These are phyloP conservation scores for Pseudocercospora crystallina DNA, from an alignment of 2,329 filamentous ascomycete genomes.

Conservation along the genomic window DNA sequence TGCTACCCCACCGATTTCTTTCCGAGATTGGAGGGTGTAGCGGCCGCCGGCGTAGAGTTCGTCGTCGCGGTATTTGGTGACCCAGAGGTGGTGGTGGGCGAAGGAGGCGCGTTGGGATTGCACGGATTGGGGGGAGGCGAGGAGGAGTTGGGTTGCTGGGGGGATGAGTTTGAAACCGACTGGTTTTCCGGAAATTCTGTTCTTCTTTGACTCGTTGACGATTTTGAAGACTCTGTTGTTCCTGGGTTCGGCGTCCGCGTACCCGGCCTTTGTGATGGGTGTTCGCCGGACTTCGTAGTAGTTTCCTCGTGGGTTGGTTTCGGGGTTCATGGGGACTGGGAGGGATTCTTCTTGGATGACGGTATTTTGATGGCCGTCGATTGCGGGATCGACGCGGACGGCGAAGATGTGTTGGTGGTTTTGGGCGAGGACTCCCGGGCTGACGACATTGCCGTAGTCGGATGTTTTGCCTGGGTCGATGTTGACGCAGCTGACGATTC, in stretches of 20 bases:
- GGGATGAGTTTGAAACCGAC: conserved; percentile 53
- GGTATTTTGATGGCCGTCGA: conserved; percentile 59
- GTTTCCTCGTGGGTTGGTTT: conserved; percentile 62
- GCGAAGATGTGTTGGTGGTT: conserved; percentile 72
- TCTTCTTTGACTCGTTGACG: conserved; percentile 48
- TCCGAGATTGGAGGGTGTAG: conserved; percentile 49
- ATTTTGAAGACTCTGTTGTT: conserved; percentile 59
- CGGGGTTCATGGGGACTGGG: conserved; percentile 49
- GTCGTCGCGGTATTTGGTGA: conserved; percentile 53
- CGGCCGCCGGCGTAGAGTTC: conserved; percentile 52
- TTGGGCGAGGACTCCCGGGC: conserved; percentile 63
- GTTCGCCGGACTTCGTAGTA: conserved; percentile 55
- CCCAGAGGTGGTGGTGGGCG: conserved; percentile 54
- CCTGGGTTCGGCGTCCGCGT: conserved; percentile 38
- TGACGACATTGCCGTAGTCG: conserved; percentile 57
- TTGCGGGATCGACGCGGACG: conserved; percentile 63
- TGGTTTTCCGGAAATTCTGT: conserved; percentile 47
- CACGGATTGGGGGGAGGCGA: conserved; percentile 47
- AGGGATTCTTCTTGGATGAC: conserved; percentile 55
- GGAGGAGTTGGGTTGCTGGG: conserved; percentile 50
- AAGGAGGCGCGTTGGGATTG: conserved; percentile 50
- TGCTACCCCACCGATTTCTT: conserved; percentile 45
- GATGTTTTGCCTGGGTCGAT: conserved; percentile 56
- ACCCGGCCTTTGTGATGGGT: conserved; percentile 22
- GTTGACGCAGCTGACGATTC: conserved; percentile 63